phyloP scores from a whole-genome alignment of 495 filamentous ascomycete genomes.

The Xanthoparmelia taractica region DNA sequence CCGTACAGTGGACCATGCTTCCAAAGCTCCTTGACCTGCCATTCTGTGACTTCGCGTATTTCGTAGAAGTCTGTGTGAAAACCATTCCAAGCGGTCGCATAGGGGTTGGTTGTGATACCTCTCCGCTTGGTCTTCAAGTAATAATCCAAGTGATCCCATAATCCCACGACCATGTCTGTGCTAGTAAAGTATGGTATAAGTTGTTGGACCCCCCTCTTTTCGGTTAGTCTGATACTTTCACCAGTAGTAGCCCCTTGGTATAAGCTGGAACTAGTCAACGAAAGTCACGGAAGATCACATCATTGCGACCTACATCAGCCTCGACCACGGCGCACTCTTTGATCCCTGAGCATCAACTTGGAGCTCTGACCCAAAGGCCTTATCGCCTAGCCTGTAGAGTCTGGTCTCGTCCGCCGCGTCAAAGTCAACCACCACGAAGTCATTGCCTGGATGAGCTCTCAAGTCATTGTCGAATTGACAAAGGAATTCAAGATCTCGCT shows the following conservation, averaged over 20 bases:
- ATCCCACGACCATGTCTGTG: constrained; percentile 17
- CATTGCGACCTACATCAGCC: constrained; percentile 20
- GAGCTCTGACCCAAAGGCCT: constrained; percentile 22
- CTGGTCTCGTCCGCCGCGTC: constrained; percentile 20
- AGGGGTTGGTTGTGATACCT: constrained; percentile 19
- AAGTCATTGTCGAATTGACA: constrained; percentile 22
- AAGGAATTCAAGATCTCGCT: constrained; percentile 18
- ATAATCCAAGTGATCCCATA: constrained; percentile 24
- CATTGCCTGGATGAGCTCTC: constrained; percentile 21
- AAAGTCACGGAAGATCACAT: background rate
- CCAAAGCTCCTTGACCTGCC: constrained; percentile 24
- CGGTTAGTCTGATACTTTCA: constrained; percentile 16
- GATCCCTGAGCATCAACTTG: constrained; percentile 15
- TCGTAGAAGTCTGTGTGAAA: constrained; percentile 28
- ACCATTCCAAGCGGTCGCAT: constrained; percentile 15
- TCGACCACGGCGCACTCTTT: constrained; percentile 20
- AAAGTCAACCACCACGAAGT: constrained; percentile 25
- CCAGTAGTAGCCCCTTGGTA: constrained; percentile 27
- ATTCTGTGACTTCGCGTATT: constrained; percentile 21
- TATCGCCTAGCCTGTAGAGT: constrained; percentile 22
- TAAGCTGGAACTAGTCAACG: constrained; percentile 19
- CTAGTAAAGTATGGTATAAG: constrained; percentile 26
- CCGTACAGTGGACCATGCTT: constrained; percentile 27
- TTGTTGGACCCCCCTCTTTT: constrained; percentile 11
- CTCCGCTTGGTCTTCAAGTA: constrained; percentile 24